Evolutionary conservation across 1,284 basidiomycete genomes (phyloP).

Genomic region (Pseudomicrostroma phylloplanum): DNA sequence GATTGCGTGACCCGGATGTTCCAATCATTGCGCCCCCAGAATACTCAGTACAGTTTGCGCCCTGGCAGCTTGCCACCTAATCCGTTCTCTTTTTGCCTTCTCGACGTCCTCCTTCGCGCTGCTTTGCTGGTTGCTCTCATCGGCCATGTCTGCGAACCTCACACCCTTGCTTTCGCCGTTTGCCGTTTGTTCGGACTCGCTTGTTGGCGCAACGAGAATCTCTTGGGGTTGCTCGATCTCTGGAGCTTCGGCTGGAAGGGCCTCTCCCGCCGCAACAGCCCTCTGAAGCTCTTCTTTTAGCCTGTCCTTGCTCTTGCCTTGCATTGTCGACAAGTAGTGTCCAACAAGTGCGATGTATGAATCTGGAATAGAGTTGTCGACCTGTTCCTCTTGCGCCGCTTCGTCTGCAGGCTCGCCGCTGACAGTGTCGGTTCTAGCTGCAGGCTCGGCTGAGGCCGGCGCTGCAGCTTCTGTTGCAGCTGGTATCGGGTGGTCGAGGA

Average conservation of each 20-base stretch:
- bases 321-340: neutral
- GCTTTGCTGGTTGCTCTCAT: neutral
- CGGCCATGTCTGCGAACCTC: slow-evolving; percentile 1
- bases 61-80: too few relatives aligned
- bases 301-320: neutral
- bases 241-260: neutral
- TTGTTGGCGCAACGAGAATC: neutral
- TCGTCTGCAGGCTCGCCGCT: neutral
- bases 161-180: slow-evolving; percentile 2
- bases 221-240: neutral
- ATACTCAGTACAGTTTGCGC: too few relatives aligned
- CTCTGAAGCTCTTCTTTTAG: neutral
- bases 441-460: too few relatives aligned
- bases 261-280: neutral
- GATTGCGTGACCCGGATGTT: too few relatives aligned
- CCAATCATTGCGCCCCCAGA: too few relatives aligned
- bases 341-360: neutral
- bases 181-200: neutral
- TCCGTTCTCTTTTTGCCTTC: too few relatives aligned
- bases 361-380: neutral
- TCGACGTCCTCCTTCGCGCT: too few relatives aligned
- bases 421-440: too few relatives aligned
- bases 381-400: neutral
- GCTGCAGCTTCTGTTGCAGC: neutral
- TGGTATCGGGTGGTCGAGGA: neutral